Percentiles rank a stretch among this genome's conserved stretches.
Evolutionary conservation across 371 early-diverging fungal genomes (phyloP).

Genomic region (Quaeritorhiza haematococci): DNA sequence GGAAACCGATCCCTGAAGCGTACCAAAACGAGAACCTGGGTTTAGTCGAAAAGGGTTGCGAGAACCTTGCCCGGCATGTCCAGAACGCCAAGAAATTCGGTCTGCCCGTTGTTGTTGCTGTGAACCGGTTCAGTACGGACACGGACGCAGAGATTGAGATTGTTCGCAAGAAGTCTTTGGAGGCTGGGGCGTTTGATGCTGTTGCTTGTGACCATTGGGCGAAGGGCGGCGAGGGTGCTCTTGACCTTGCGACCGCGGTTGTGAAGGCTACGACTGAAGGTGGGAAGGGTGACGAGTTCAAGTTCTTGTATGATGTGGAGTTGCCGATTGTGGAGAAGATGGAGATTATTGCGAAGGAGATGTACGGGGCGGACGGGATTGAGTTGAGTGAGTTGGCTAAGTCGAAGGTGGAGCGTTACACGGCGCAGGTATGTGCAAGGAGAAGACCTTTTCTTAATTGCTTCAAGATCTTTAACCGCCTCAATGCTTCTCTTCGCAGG

Average conservation of each 20-base stretch:
- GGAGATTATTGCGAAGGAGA: slow-evolving; percentile 79
- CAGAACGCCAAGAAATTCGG: slow-evolving; percentile 86
- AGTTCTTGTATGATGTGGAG: slow-evolving; percentile 77
- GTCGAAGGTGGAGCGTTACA: slow-evolving; percentile 76
- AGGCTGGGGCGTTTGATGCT: slow-evolving; percentile 85
- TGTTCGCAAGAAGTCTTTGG: slow-evolving; percentile 63
- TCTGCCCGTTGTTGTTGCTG: slow-evolving; percentile 86
- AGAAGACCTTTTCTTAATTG: slow-evolving; percentile 9
- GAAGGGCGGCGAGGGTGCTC: slow-evolving; percentile 84
- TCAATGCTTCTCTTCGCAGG: slow-evolving; percentile 29
- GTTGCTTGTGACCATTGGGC: slow-evolving; percentile 89
- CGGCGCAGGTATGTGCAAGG: slow-evolving; percentile 44
- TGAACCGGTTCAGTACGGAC: slow-evolving; percentile 88
- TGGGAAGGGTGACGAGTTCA: slow-evolving; percentile 52
- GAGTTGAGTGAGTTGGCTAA: slow-evolving; percentile 74
- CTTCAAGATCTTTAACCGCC: slow-evolving; percentile 1
- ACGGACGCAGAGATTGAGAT: slow-evolving; percentile 80
- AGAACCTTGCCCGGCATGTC: slow-evolving; percentile 84
- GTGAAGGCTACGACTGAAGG: slow-evolving; percentile 29
- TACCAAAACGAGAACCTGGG: slow-evolving; percentile 83
- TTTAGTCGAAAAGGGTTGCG: slow-evolving; percentile 74
- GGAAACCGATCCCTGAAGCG: slow-evolving; percentile 80
- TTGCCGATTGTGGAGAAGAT: slow-evolving; percentile 82
- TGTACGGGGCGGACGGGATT: slow-evolving; percentile 91
- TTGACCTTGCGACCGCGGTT: slow-evolving; percentile 82